These are phyloP conservation scores for Flaveria floridana DNA, from an alignment of 140 eudicot species.

Conservation along the genomic window DNA sequence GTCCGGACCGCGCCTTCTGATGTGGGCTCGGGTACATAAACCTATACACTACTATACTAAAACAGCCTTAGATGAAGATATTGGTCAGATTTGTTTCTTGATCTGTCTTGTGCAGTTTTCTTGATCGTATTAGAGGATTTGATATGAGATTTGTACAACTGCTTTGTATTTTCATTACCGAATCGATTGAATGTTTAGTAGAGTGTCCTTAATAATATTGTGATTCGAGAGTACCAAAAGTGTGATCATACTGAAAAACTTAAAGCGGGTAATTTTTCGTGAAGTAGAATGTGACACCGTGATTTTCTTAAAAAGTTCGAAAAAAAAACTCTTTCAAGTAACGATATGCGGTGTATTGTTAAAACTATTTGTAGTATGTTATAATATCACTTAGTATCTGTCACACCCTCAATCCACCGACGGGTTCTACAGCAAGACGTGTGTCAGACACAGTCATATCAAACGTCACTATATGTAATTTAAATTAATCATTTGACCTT, in stretches of 20 bases:
- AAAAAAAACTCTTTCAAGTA: too few relatives aligned
- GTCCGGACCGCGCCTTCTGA: constrained; percentile 48
- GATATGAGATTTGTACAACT: constrained; percentile 17
- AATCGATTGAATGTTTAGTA: not conserved
- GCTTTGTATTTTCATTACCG: not conserved
- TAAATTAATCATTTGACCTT: too few relatives aligned
- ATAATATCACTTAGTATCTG: too few relatives aligned
- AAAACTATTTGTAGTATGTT: too few relatives aligned
- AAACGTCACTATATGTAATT: too few relatives aligned
- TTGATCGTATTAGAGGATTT: constrained; percentile 14
- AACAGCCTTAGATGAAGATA: constrained; percentile 17
- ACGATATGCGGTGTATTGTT: too few relatives aligned
- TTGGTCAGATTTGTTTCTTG: constrained; percentile 19
- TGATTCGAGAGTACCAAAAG: not conserved
- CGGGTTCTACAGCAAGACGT: too few relatives aligned
- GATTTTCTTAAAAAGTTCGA: too few relatives aligned
- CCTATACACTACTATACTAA: not conserved
- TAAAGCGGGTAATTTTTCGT: not conserved
- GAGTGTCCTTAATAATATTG: constrained; percentile 8
- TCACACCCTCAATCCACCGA: too few relatives aligned
- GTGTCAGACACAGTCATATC: too few relatives aligned
- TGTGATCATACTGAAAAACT: not conserved
- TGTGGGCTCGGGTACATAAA: constrained; percentile 37
- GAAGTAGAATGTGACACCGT: not conserved
- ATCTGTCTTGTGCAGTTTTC: constrained; percentile 27